Base-by-base conservation (phyloP, 495 filamentous ascomycete species). In the Neurospora sp. region DNA sequence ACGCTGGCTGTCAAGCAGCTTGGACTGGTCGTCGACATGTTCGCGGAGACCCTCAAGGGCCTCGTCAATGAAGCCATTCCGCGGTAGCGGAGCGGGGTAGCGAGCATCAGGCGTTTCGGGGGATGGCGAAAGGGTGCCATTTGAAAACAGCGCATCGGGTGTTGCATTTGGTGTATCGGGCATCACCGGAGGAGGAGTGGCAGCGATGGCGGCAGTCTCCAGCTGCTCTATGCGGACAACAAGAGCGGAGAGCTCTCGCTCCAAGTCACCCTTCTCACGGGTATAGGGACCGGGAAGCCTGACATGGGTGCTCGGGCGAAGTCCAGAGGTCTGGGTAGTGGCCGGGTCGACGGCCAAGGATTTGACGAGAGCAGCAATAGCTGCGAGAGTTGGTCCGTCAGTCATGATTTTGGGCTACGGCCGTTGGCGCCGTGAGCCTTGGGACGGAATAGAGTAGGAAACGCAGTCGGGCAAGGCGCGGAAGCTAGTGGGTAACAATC, bases 1-100 rank as follows among this genome's bases (percentile, higher is more conserved):
- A 73, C 90, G 91, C 77, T 93, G 91, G 76, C 84, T 88, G 73
- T 91, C 88, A 74, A 94, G 91, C 74, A 92, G 86, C 76, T 93
- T 90, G 53, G 91, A 91, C 81, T 93, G 92, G 75, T 92, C 90
- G 73, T 93, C 88, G 53, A 94, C 90, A 80, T 93, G 90, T 72
- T 93, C 91, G 45, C 88, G 89, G 61, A 93, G 85, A 39, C 88
- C 88, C 75, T 88, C 89, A 47, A 93, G 89, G 69, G 92, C 90
- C 75, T 91, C 89, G 74, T 92, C 89, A 68, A 87, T 90, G 68
- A 75, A 71, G 8, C 81, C 80, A 77, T 83, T 83, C 42, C 77
- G 81, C 27, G 75, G 73, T 38, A 80, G 71, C 10, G 74, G 41
- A 40, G 74, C 53, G 37, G 78, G 35, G 71, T 78, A 73, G 70